These are phyloP conservation scores for Naganishia sp. DNA, from an alignment of 1,284 basidiomycete species.

Conservation along the genomic window DNA sequence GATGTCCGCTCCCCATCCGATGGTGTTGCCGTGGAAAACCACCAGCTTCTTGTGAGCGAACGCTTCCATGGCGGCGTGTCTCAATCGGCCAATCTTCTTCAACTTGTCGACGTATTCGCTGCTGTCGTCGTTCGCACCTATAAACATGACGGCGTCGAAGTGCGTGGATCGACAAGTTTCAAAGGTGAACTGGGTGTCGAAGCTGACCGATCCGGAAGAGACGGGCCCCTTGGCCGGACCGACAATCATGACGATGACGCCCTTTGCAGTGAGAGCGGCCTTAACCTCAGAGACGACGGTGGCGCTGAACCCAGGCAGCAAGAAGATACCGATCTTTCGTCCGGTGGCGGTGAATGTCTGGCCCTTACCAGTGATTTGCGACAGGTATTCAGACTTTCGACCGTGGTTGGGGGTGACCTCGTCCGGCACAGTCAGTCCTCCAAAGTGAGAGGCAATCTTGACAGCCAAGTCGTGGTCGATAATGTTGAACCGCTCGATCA, in stretches of 20 bases:
- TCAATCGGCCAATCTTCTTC: slow-evolving; percentile 55
- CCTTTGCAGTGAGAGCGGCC: slow-evolving; percentile 59
- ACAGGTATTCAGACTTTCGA: slow-evolving; percentile 60
- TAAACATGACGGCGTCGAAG: slow-evolving; percentile 75
- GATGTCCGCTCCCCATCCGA: slow-evolving; percentile 44
- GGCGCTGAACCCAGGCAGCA: slow-evolving; percentile 71
- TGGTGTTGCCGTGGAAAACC: slow-evolving; percentile 63
- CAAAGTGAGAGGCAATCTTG: slow-evolving; percentile 59
- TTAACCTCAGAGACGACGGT: slow-evolving; percentile 63
- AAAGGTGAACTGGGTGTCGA: slow-evolving; percentile 66
- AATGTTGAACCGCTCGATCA: slow-evolving; percentile 65
- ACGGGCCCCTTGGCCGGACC: slow-evolving; percentile 67
- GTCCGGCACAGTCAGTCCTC: slow-evolving; percentile 61
- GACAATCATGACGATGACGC: slow-evolving; percentile 66
- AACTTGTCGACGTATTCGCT: slow-evolving; percentile 51
- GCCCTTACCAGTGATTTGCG: slow-evolving; percentile 59
- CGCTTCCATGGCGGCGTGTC: slow-evolving; percentile 70
- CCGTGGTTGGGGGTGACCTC: slow-evolving; percentile 63
- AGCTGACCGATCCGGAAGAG: slow-evolving; percentile 47
- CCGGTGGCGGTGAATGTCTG: slow-evolving; percentile 56
- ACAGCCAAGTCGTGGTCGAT: slow-evolving; percentile 69
- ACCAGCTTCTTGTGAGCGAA: slow-evolving; percentile 78
- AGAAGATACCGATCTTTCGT: slow-evolving; percentile 68
- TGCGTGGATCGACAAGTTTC: slow-evolving; percentile 75
- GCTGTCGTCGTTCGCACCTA: slow-evolving; percentile 58